Conservation (phyloP, 148 eudicot genomes). For the Rhododendron williamsianum region DNA sequence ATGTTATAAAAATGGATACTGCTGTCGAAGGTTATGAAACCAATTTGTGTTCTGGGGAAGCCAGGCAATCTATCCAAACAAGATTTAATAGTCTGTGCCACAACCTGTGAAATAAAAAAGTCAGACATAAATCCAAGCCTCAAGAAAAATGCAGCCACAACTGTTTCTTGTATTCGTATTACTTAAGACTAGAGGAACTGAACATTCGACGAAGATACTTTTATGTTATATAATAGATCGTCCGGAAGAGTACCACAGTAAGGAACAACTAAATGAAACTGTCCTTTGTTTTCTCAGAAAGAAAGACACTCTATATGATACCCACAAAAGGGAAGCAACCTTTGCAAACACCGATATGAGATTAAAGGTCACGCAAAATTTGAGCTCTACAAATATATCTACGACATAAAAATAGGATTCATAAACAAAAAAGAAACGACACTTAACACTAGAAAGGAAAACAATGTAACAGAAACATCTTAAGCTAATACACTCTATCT, state of each 20-base stretch:
- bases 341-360: not conserved
- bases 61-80: conserved; percentile 88
- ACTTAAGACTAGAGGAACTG: not conserved
- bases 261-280: not conserved
- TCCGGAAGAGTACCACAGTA: not conserved
- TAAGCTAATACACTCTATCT: not conserved
- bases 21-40: conserved; percentile 96
- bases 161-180: not conserved
- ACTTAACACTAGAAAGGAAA: not conserved
- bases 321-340: not conserved
- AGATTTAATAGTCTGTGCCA: conserved; percentile 85
- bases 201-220: not conserved
- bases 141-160: not conserved
- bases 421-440: not conserved
- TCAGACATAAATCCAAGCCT: not conserved
- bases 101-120: conserved; percentile 41
- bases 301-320: not conserved
- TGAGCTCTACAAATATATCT: not conserved
- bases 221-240: not conserved
- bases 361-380: not conserved
- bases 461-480: not conserved
- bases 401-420: not conserved
- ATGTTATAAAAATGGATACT: conserved; percentile 88
- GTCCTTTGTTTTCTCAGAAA: not conserved
- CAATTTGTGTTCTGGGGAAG: conserved; percentile 84